Base-by-base conservation (phyloP, 306 rosid genomes). In the Gillenia trifoliata region DNA sequence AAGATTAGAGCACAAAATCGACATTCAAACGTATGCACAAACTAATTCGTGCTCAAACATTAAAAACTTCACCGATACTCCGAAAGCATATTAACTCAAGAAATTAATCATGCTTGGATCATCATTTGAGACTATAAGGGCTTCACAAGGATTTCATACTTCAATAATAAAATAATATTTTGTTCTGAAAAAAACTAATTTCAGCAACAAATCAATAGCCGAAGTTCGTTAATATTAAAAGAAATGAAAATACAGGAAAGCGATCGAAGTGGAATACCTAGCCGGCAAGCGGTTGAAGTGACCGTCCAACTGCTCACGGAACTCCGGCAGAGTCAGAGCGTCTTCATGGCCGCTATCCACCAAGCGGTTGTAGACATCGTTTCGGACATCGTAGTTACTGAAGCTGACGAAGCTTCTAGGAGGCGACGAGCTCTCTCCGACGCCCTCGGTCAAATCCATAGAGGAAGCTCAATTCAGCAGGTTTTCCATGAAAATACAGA, bases 351-450 rank as follows among this genome's bases (percentile, higher is more conserved):
- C 84, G 57, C 76, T 86, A 81, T 90, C 90, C 30, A 95, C 74
- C 67, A 95, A 79, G 13, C 98, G 96, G 62, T 87, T 92, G 74
- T 78, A 90, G 5, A 95, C 97, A 70, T 92, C 98, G 88, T 78
- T 88, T 49, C 91, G 76, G 26, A 92, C 84, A 71, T 95, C 98
- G 81, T 81, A 80, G 88, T 75, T 88, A 34, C 63, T 79, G 87
- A 84, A 93, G 52, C 91, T 85, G 47, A 78, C 82, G 41, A 90
- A 92, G 82, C 84, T 83, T 40, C 92, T 81, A 28, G 97, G 96
- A 33, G 99, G 99, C 75, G 99, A 95, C 54, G 91, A 90, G 78
- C 99, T 95, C 86, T 95, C 99, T 64, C 99, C 99, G 1, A 95
- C 91, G 28, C 99, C 99, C 80, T 95, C 99, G 26, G 83, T 76